A percentile compares a stretch with the other conserved stretches of the same genome.
These are phyloP conservation scores for Colletotrichum cuscutae DNA, from an alignment of 2,329 filamentous ascomycete genomes.

Conservation along the genomic window DNA sequence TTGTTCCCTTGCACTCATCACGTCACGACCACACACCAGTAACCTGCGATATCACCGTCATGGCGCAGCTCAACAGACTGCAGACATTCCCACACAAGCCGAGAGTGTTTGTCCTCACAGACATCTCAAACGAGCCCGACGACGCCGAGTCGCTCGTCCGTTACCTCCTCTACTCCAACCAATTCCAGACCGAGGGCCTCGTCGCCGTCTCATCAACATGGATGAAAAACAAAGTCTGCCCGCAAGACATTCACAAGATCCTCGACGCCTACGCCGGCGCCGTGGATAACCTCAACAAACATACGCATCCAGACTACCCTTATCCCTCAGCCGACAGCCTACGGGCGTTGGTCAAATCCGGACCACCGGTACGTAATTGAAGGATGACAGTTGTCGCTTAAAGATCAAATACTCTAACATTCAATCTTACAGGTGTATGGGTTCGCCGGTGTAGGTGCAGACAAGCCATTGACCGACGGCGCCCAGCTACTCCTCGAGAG, in stretches of 20 bases:
- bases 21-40: background rate
- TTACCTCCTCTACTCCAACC: slow-evolving; percentile 56
- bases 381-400: background rate
- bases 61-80: slow-evolving; percentile 13
- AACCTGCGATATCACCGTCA: background rate
- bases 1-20: background rate
- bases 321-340: slow-evolving; percentile 53
- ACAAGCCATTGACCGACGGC: slow-evolving; percentile 49
- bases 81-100: slow-evolving; percentile 40
- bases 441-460: slow-evolving; percentile 43
- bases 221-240: slow-evolving; percentile 52
- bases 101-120: slow-evolving; percentile 52
- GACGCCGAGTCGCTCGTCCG: slow-evolving; percentile 56
- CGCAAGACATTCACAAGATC: slow-evolving; percentile 55
- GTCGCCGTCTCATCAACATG: slow-evolving; percentile 58
- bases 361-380: slow-evolving; percentile 44
- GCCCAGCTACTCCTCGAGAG: slow-evolving; percentile 52
- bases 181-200: slow-evolving; percentile 56
- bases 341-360: slow-evolving; percentile 47
- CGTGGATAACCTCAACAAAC: slow-evolving; percentile 58
- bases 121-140: slow-evolving; percentile 59
- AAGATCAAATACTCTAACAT: background rate
- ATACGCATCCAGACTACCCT: slow-evolving; percentile 55
- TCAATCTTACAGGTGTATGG: slow-evolving; percentile 43
- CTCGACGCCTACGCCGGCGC: slow-evolving; percentile 56